Conservation (phyloP, 2,329 filamentous ascomycete genomes). For the Calonectria hawksworthii region DNA sequence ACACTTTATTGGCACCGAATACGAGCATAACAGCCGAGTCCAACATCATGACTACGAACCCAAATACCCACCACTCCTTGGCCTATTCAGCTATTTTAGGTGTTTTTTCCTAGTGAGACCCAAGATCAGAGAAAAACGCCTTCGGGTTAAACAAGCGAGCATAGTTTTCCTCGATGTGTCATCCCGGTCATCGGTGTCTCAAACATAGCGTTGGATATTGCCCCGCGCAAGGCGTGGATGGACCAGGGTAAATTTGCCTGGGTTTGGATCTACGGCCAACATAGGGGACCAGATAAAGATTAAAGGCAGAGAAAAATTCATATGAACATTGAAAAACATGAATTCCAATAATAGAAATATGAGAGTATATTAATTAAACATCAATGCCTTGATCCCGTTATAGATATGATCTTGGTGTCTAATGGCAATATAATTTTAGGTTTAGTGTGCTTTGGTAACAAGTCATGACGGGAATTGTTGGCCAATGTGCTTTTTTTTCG, state of each 20-base stretch:
- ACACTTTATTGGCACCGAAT: neutral
- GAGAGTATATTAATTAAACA: neutral
- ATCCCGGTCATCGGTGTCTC: neutral
- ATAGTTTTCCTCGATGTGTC: neutral
- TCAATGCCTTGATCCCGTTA: constrained; percentile 3
- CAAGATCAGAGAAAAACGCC: neutral
- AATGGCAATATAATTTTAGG: neutral
- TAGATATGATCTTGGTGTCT: neutral
- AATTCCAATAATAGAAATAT: neutral
- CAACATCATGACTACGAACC: neutral
- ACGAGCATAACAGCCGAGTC: neutral
- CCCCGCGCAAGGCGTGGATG: neutral
- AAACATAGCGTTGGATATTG: neutral
- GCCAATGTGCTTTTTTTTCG: neutral
- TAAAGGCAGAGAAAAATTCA: neutral
- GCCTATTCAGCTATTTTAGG: neutral
- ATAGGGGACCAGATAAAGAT: neutral
- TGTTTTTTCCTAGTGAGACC: neutral
- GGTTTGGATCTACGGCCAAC: neutral
- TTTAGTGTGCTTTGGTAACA: neutral
- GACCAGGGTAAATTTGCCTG: neutral
- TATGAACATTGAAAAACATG: neutral
- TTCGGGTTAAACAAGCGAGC: neutral
- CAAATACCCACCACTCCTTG: neutral
- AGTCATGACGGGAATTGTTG: neutral